Base-by-base conservation (phyloP, 2,329 filamentous ascomycete genomes). In the Alternaria ethzedia region DNA sequence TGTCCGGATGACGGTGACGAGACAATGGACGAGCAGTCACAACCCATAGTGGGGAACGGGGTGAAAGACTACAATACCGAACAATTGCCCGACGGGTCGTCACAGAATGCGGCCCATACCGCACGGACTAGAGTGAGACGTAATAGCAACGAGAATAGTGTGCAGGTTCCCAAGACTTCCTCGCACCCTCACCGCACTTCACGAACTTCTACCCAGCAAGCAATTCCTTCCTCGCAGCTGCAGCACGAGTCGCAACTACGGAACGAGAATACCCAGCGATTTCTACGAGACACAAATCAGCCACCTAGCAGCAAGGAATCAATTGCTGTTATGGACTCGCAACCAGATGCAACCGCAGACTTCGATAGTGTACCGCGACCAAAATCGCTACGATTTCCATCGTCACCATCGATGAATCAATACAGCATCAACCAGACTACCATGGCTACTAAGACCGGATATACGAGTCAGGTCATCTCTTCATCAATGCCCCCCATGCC, bases 261-360 rank as follows among this genome's bases (percentile, higher is more conserved):
- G 61, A 63, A 64, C 28, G 57, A 63, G 3, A 63, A 61, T 12
- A 73, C 72, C 4, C 74, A 74, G 10, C 63, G 63, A 32, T 49
- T 65, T 30, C 57, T 65, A 44, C 65, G 57, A 56, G 61, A 47
- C 32, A 44, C 63, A 10, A 59, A 67, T 15, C 69, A 54, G 51
- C 68, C 70, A 5, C 68, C 69, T 26, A 72, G 73, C 50, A 76
- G 71, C 57, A 79, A 75, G 49, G 80, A 81, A 50, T 75, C 70
- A 11, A 77, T 81, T 21, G 80, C 82, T 9, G 75, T 85, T 17
- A 82, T 82, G 60, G 80, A 85, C 60, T 85, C 83, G 15, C 83
- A 84, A 57, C 81, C 81, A 11, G 74, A 78, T 10, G 66, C 69
- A 15, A 68, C 65, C 51, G 66, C 65, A 13, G 65, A 75, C 26